A percentile compares a stretch with the other conserved stretches of the same genome.
phyloP scores from a whole-genome alignment of 2,329 filamentous ascomycete genomes.

The Stachybotrys echinatus region DNA sequence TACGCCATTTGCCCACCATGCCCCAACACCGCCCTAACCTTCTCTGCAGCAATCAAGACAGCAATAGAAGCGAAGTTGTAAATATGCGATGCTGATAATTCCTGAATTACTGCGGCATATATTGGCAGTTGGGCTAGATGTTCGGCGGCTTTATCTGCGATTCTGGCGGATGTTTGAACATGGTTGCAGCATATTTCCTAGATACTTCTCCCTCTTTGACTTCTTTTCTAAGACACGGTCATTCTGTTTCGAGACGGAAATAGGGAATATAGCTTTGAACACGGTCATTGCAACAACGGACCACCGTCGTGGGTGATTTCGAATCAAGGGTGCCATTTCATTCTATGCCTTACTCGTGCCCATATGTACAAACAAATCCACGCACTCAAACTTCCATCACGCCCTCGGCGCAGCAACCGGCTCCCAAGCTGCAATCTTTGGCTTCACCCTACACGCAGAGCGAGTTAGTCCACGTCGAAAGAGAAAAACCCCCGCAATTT shows the following conservation, averaged over 20 bases:
- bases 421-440: slow-evolving; percentile 50
- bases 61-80: slow-evolving; percentile 27
- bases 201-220: neutral
- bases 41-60: slow-evolving; percentile 32
- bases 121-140: neutral
- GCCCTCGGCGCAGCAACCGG: slow-evolving; percentile 32
- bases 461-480: too few species aligned
- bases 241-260: too few species aligned
- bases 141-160: neutral
- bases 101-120: neutral
- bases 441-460: slow-evolving; percentile 42
- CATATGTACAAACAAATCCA: slow-evolving; percentile 23
- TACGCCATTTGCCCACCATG: slow-evolving; percentile 32
- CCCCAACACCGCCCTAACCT: slow-evolving; percentile 15
- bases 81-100: neutral
- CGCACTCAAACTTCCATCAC: slow-evolving; percentile 12
- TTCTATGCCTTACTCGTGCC: slow-evolving; percentile 12
- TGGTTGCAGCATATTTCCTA: neutral
- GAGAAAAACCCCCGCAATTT: too few species aligned
- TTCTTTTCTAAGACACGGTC: neutral
- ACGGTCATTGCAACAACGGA: neutral
- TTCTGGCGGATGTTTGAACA: neutral
- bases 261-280: too few species aligned
- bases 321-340: slow-evolving; percentile 6
- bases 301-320: neutral